These are phyloP conservation scores for Calendula officinalis DNA, from an alignment of 129 eudicot genomes.

Conservation along the genomic window DNA sequence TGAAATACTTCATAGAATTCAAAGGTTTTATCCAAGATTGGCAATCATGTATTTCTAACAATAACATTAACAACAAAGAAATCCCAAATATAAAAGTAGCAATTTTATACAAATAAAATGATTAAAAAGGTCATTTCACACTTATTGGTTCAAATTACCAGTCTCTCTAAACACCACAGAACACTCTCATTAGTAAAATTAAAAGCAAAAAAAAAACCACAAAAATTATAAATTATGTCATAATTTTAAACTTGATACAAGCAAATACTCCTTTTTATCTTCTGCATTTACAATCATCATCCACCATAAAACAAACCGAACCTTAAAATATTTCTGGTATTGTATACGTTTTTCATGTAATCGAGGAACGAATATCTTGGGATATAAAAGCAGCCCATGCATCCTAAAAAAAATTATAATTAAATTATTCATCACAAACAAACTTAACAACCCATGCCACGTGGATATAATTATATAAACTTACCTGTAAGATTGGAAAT, in stretches of 20 bases:
- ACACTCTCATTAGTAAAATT: constrained; percentile 12
- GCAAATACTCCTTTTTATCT: neutral
- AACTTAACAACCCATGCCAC: neutral
- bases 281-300: constrained; percentile 20
- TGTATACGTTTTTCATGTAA: constrained; percentile 12
- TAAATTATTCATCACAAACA: neutral
- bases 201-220: constrained; percentile 4
- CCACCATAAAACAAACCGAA: constrained; percentile 16
- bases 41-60: neutral
- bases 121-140: constrained; percentile 5
- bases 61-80: neutral
- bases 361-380: constrained; percentile 41
- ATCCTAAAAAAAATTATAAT: constrained; percentile 44
- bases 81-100: constrained; percentile 8
- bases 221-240: constrained; percentile 22
- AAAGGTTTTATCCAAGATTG: neutral
- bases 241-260: constrained; percentile 20
- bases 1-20: too few species aligned
- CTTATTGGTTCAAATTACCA: constrained; percentile 14
- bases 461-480: neutral
- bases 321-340: constrained; percentile 4
- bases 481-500: constrained; percentile 66
- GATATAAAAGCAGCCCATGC: constrained; percentile 77
- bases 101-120: constrained; percentile 16
- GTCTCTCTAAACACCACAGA: constrained; percentile 9